Percentiles rank a stretch among this genome's conserved stretches.
These are phyloP conservation scores for Fusarium keratoplasticum DNA, from an alignment of 2,329 filamentous ascomycete species.

Conservation along the genomic window DNA sequence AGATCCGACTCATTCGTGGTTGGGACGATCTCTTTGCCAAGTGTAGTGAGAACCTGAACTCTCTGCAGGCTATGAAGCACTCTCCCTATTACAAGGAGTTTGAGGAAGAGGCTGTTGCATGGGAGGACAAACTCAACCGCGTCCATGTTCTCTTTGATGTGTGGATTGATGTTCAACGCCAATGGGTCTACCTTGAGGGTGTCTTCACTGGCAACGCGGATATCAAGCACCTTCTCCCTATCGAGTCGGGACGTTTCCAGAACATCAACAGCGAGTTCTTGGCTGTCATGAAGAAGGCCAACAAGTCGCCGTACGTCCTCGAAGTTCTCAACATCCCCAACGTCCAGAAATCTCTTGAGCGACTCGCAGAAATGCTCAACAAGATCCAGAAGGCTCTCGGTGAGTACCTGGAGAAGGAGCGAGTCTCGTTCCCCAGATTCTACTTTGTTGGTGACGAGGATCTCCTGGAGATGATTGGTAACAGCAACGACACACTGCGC, in stretches of 20 bases:
- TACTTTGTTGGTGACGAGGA: slow-evolving; percentile 99
- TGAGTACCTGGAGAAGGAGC: slow-evolving; percentile 97
- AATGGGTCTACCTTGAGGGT: slow-evolving; percentile 99
- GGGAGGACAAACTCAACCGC: slow-evolving; percentile 98
- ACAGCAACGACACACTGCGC: slow-evolving; percentile 95
- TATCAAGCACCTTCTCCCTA: slow-evolving; percentile 96
- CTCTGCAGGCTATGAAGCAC: slow-evolving; percentile 97
- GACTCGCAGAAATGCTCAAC: slow-evolving; percentile 95
- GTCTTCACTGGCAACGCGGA: slow-evolving; percentile 99
- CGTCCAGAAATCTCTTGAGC: slow-evolving; percentile 94
- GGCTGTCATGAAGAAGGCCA: slow-evolving; percentile 99
- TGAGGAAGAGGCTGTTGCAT: slow-evolving; percentile 93
- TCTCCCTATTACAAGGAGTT: slow-evolving; percentile 99
- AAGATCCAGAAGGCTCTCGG: slow-evolving; percentile 99
- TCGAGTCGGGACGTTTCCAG: slow-evolving; percentile 96
- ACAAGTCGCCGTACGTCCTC: slow-evolving; percentile 93
- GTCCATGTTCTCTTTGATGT: slow-evolving; percentile 98
- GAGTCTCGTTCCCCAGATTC: slow-evolving; percentile 97
- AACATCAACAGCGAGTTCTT: slow-evolving; percentile 99
- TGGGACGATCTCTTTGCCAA: slow-evolving; percentile 99
- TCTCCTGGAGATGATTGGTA: slow-evolving; percentile 97
- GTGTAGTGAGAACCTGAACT: slow-evolving; percentile 98
- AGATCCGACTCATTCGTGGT: slow-evolving; percentile 94
- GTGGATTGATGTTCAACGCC: slow-evolving; percentile 99
- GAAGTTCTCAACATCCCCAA: slow-evolving; percentile 97